Evolutionary conservation across 2,329 filamentous ascomycete genomes (phyloP).

Genomic region (Pezizomycotina sp.): DNA sequence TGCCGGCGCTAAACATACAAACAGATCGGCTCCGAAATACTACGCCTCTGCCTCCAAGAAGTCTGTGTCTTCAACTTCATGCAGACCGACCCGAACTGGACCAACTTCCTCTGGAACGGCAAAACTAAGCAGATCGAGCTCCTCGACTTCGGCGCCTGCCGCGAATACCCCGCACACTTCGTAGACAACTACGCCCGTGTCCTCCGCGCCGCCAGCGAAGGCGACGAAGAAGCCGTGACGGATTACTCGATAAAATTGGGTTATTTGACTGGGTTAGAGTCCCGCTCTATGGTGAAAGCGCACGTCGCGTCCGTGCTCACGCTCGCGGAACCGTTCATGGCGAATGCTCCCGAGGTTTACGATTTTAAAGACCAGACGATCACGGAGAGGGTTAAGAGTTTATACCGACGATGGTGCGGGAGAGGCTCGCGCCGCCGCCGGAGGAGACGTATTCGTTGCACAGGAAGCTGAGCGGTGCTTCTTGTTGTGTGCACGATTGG

Average conservation of each 20-base stretch:
- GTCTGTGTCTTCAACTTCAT: constrained; percentile 93
- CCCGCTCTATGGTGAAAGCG: constrained; percentile 68
- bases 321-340: constrained; percentile 75
- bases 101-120: constrained; percentile 86
- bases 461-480: constrained; percentile 93
- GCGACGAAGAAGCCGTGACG: constrained; percentile 48
- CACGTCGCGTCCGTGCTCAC: constrained; percentile 79
- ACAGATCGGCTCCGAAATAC: constrained; percentile 26
- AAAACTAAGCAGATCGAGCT: constrained; percentile 59
- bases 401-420: constrained; percentile 84
- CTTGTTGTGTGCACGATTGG: constrained; percentile 70
- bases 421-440: constrained; percentile 74
- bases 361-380: constrained; percentile 93
- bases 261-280: constrained; percentile 85
- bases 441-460: constrained; percentile 97
- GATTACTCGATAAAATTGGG: constrained; percentile 59
- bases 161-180: constrained; percentile 69
- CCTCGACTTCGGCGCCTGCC: constrained; percentile 84
- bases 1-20: too few species aligned
- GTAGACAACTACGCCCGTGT: constrained; percentile 64
- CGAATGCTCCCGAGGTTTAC: constrained; percentile 60
- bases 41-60: constrained; percentile 80
- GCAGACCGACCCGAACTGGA: constrained; percentile 99
- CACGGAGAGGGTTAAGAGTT: constrained; percentile 74
- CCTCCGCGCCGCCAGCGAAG: constrained; percentile 59